Evolutionary conservation across 768 basidiomycete species (phyloP).

Genomic region (Leccinum incarnatum): DNA sequence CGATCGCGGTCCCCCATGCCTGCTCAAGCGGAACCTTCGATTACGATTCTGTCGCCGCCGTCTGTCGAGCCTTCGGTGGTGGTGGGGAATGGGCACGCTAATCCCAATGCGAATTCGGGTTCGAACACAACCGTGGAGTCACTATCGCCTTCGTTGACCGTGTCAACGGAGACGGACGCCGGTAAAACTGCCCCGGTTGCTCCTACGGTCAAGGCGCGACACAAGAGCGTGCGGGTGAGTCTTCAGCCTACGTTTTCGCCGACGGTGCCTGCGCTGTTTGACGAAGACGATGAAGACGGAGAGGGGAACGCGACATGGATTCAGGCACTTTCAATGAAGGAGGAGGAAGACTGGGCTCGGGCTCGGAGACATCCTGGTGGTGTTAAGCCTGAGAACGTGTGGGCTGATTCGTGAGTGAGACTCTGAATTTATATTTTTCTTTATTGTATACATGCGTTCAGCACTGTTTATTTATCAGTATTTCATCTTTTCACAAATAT

Average conservation of each 20-base stretch:
- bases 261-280: slow-evolving; percentile 57
- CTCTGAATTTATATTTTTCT: too few species aligned
- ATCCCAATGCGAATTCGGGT: background rate
- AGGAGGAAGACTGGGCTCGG: background rate
- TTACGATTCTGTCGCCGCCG: slow-evolving; percentile 13
- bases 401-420: too few species aligned
- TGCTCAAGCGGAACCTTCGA: background rate
- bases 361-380: too few species aligned
- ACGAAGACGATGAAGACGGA: slow-evolving; percentile 46
- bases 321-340: slow-evolving; percentile 4
- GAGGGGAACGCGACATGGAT: slow-evolving; percentile 12
- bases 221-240: slow-evolving; percentile 79
- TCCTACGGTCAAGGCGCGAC: slow-evolving; percentile 21
- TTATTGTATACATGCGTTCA: too few species aligned
- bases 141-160: background rate
- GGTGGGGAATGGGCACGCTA: too few species aligned
- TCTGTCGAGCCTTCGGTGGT: slow-evolving; percentile 6
- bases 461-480: too few species aligned
- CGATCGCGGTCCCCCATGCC: background rate
- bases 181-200: too few species aligned
- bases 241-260: slow-evolving; percentile 73
- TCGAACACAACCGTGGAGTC: background rate
- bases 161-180: background rate
- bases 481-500: too few species aligned
- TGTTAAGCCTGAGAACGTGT: too few species aligned